Evolutionary conservation across 2,329 filamentous ascomycete species (phyloP).

Genomic region (Colletotrichum eleusines): DNA sequence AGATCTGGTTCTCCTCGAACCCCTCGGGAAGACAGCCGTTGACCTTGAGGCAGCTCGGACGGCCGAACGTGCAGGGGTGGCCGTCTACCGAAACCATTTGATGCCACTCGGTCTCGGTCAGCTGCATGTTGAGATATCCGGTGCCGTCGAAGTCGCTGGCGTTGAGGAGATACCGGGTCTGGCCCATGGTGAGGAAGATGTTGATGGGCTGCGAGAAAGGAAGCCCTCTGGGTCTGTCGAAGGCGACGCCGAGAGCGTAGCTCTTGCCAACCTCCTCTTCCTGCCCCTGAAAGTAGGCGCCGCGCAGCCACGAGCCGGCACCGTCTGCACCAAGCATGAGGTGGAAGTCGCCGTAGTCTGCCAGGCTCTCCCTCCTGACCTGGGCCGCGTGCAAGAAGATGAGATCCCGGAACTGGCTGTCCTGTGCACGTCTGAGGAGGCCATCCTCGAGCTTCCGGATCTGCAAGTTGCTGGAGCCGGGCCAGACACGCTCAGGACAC

Average conservation of each 20-base stretch:
- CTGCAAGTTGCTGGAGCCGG: slow-evolving; percentile 52
- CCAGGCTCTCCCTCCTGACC: slow-evolving; percentile 47
- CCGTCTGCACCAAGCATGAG: slow-evolving; percentile 52
- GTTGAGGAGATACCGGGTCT: slow-evolving; percentile 52
- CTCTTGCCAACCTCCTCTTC: slow-evolving; percentile 51
- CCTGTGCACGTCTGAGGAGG: slow-evolving; percentile 50
- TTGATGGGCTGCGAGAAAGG: slow-evolving; percentile 52
- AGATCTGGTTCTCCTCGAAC: slow-evolving; percentile 48
- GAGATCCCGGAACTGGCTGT: slow-evolving; percentile 47
- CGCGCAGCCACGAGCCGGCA: slow-evolving; percentile 51
- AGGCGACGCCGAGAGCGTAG: slow-evolving; percentile 52
- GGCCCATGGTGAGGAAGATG: slow-evolving; percentile 52
- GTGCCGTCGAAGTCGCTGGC: slow-evolving; percentile 50
- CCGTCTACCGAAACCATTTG: slow-evolving; percentile 50
- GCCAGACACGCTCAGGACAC: slow-evolving; percentile 51
- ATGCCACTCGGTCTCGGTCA: slow-evolving; percentile 52
- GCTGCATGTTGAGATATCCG: slow-evolving; percentile 53
- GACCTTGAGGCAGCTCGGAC: slow-evolving; percentile 47
- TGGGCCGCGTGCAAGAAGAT: slow-evolving; percentile 51
- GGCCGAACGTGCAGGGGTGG: slow-evolving; percentile 49
- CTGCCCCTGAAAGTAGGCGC: slow-evolving; percentile 50
- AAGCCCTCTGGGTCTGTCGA: slow-evolving; percentile 49
- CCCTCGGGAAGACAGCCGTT: slow-evolving; percentile 49
- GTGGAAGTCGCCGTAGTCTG: slow-evolving; percentile 51
- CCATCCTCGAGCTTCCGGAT: slow-evolving; percentile 54